Evolutionary conservation across 2,329 filamentous ascomycete genomes (phyloP), one percentile per base, ranked within the genome.

Genomic region (Xylaria arbuscula): DNA sequence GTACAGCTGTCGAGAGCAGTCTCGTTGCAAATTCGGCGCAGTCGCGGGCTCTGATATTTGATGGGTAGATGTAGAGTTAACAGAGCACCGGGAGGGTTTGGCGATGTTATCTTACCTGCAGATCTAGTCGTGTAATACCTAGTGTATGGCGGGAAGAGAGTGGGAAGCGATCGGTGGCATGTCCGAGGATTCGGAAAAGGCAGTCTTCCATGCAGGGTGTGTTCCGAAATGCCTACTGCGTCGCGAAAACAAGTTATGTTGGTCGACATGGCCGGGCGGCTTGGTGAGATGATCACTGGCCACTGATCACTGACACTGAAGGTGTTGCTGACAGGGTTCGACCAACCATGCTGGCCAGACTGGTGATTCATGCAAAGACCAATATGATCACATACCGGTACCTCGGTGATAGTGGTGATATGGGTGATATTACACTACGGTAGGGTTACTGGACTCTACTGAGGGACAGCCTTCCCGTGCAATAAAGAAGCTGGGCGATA

Each of bases 371-470:
- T 69, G 62, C 67, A 42, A n/a, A 42, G 38, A 50, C 55, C 61
- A 42, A 60, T 64, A 60, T 59, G 57, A 67, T 68, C 57, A 64
- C 67, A 67, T 70, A 56, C n/a, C n/a, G n/a, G n/a, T n/a, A n/a
- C 59, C 32, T 59, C 38, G 38, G 50, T 32, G 54, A 40, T 66
- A 62, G 48, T 58, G 47, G 15, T 53, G 2, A 17, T 28, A 28
- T 28, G 28, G 28, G 28, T 15, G 50, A 28, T 53, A 32, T 53
- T 28, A 17, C 40, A 45, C 40, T 17, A 45, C 28, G 28, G 28
- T 28, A 28, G 28, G 61, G 55, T 48, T 28, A 51, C 48, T 45
- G 55, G 15, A 32, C 36, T n/a, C 6, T 40, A 22, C 38, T 45
- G 56, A 15, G 36, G 54, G 45, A 42, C 62, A 50, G 15, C 40